Conservation (phyloP, 495 filamentous ascomycete genomes). For the Neurospora hispaniola region DNA sequence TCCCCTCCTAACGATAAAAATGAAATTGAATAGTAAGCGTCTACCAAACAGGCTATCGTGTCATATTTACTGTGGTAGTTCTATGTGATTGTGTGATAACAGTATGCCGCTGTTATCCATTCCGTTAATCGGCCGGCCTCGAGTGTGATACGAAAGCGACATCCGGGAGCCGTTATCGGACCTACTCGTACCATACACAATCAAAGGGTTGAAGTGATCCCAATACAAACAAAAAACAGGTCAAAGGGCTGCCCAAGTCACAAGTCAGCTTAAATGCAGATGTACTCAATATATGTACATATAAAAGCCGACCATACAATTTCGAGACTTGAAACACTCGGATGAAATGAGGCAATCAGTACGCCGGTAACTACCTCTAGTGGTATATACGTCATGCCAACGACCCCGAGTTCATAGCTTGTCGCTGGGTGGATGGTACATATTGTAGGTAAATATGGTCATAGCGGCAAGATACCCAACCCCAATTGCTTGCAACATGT, state of each 20-base stretch:
- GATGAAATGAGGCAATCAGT: too few species aligned
- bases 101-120: not conserved
- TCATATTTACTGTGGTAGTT: not conserved
- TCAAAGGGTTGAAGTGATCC: not conserved
- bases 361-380: too few species aligned
- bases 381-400: not conserved
- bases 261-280: too few species aligned
- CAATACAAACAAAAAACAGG: not conserved
- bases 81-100: not conserved
- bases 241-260: not conserved
- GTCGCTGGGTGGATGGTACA: not conserved
- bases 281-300: too few species aligned
- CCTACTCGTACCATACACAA: not conserved
- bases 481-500: not conserved
- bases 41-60: too few species aligned
- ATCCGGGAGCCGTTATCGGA: not conserved
- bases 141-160: not conserved
- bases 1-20: not conserved
- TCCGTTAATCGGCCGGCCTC: not conserved
- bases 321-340: too few species aligned
- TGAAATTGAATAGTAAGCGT: not conserved
- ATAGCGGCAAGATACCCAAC: not conserved
- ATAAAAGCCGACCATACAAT: too few species aligned
- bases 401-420: not conserved
- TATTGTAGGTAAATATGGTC: not conserved